Percentiles rank a stretch among this genome's conserved stretches.
These are phyloP conservation scores for Phytophthora ramorum DNA, from an alignment of 352 stramenopile genomes.

Conservation along the genomic window DNA sequence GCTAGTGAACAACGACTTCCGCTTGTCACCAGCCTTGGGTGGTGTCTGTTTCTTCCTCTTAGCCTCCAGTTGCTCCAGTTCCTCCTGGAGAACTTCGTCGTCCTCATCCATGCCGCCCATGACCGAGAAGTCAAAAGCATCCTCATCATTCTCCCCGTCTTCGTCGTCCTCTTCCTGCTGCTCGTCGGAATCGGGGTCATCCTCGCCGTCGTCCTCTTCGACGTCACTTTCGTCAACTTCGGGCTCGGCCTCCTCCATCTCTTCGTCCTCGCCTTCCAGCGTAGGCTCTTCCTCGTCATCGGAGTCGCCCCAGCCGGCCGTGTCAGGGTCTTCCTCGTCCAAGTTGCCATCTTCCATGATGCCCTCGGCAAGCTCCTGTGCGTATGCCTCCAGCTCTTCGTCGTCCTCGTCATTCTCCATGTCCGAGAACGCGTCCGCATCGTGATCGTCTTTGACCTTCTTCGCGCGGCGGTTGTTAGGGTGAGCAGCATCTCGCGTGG, in stretches of 20 bases:
- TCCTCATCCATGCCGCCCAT: slow-evolving; percentile 56
- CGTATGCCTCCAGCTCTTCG: slow-evolving; percentile 88
- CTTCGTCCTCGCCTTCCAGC: slow-evolving; percentile 64
- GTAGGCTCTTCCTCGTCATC: slow-evolving; percentile 51
- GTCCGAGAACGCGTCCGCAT: slow-evolving; percentile 68
- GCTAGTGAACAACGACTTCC: slow-evolving; percentile 76
- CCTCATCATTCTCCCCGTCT: slow-evolving; percentile 40
- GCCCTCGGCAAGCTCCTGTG: slow-evolving; percentile 87
- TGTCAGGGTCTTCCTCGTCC: slow-evolving; percentile 82
- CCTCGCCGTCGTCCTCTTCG: slow-evolving; percentile 49
- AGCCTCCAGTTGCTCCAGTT: slow-evolving; percentile 39
- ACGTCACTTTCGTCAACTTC: slow-evolving; percentile 43
- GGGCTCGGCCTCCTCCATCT: slow-evolving; percentile 40
- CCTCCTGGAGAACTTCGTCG: slow-evolving; percentile 51
- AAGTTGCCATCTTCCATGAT: slow-evolving; percentile 88
- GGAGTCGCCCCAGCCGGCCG: slow-evolving; percentile 69
- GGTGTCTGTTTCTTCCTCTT: slow-evolving; percentile 67
- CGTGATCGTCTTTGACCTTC: slow-evolving; percentile 37
- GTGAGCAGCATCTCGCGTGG: slow-evolving; percentile 49
- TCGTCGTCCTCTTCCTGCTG: slow-evolving; percentile 38
- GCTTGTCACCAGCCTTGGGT: slow-evolving; percentile 54
- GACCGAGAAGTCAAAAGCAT: slow-evolving; percentile 55
- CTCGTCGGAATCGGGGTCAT: slow-evolving; percentile 47
- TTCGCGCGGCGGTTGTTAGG: slow-evolving; percentile 41
- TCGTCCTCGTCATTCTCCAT: slow-evolving; percentile 70